Conservation (phyloP, 2,329 filamentous ascomycete genomes). For the Nemania diffusa region DNA sequence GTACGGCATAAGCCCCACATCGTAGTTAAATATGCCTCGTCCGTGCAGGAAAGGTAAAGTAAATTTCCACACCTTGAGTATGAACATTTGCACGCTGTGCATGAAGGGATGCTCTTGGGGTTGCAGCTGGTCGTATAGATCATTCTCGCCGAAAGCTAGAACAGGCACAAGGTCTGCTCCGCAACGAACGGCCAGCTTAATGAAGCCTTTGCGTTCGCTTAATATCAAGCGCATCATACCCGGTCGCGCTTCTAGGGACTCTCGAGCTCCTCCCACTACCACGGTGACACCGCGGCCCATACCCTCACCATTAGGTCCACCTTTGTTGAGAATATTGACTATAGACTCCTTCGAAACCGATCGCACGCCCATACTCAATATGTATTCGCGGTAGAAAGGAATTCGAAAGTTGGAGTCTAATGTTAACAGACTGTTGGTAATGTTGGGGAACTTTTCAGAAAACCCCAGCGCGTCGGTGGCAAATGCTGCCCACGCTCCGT, state of each 20-base stretch:
- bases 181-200: constrained; percentile 90
- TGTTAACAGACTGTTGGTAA: constrained; percentile 92
- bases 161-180: constrained; percentile 96
- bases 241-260: constrained; percentile 89
- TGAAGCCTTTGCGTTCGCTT: constrained; percentile 86
- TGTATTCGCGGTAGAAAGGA: constrained; percentile 92
- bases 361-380: constrained; percentile 85
- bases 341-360: constrained; percentile 94
- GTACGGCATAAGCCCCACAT: constrained; percentile 96
- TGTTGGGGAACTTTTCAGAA: constrained; percentile 86
- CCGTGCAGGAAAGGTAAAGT: constrained; percentile 92
- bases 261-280: constrained; percentile 90
- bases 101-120: constrained; percentile 80
- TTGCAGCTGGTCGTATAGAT: constrained; percentile 90
- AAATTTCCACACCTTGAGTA: constrained; percentile 90
- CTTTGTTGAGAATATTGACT: constrained; percentile 84
- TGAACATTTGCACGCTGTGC: constrained; percentile 81
- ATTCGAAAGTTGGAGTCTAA: constrained; percentile 97
- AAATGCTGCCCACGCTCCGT: constrained; percentile 94
- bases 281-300: constrained; percentile 98
- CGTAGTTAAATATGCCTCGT: constrained; percentile 95
- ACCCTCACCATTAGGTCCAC: constrained; percentile 80
- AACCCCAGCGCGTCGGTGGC: constrained; percentile 91
- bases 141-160: constrained; percentile 93
- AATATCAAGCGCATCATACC: constrained; percentile 81